Percentiles rank a stretch among this genome's conserved stretches.
phyloP scores from a whole-genome alignment of 495 filamentous ascomycete species.

The Hyaloscypha hepaticicola region DNA sequence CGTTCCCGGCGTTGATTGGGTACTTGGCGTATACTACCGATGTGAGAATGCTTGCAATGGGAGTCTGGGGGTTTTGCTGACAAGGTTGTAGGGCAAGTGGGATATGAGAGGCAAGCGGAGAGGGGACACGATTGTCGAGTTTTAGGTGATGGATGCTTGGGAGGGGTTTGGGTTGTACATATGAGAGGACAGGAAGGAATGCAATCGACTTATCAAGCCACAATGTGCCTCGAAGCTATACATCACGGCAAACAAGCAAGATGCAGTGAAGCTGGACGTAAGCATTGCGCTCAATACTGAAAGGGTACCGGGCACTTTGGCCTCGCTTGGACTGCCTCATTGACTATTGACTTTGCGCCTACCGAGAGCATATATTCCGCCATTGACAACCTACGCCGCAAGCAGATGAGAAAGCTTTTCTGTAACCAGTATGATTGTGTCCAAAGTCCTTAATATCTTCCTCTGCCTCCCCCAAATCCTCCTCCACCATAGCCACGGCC shows the following conservation, averaged over 20 bases:
- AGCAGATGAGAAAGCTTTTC: neutral
- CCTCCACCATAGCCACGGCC: constrained; percentile 24
- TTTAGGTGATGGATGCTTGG: constrained; percentile 39
- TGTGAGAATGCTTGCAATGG: constrained; percentile 48
- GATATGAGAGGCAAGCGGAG: constrained; percentile 83
- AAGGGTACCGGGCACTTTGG: too few species aligned
- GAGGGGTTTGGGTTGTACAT: constrained; percentile 15
- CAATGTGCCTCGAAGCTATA: neutral
- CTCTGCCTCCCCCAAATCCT: constrained; percentile 23
- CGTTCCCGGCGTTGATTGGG: constrained; percentile 66
- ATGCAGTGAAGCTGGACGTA: neutral
- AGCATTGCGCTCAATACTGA: neutral
- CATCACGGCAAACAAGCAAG: neutral
- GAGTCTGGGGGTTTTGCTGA: constrained; percentile 5
- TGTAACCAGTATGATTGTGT: constrained; percentile 17
- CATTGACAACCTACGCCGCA: neutral
- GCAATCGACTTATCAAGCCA: neutral
- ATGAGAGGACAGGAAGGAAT: constrained; percentile 12
- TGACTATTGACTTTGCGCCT: too few species aligned
- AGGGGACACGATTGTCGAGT: constrained; percentile 78
- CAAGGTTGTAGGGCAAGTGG: constrained; percentile 68
- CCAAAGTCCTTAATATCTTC: constrained; percentile 20
- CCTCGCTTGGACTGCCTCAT: too few species aligned
- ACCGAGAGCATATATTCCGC: too few species aligned
- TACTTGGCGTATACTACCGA: constrained; percentile 75